These are phyloP conservation scores for Passalora sequoiae DNA, from an alignment of 2,329 filamentous ascomycete species.

Conservation along the genomic window DNA sequence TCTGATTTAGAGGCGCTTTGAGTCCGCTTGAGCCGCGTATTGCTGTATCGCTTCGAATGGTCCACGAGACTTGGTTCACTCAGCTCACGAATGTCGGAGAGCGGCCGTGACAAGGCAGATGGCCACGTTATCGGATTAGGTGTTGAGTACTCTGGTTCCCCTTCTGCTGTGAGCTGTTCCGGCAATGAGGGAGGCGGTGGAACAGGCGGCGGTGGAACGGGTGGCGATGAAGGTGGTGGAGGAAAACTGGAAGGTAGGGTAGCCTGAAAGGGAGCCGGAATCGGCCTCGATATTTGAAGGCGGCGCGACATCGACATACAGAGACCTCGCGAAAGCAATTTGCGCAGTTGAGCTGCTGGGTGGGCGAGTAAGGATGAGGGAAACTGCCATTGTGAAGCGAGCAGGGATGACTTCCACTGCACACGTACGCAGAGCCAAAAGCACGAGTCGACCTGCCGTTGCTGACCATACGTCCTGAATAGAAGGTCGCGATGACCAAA, in stretches of 20 bases:
- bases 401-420: no score
- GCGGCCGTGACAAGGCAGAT: conserved; percentile 37
- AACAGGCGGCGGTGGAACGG: conserved; percentile 2
- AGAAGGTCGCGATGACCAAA: no score
- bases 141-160: conserved; percentile 2
- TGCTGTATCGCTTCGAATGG: conserved; percentile 11
- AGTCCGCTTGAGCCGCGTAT: conserved; percentile 8
- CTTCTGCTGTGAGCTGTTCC: conserved; percentile 2
- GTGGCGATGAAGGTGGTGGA: conserved; percentile 12
- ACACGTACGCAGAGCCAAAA: no score
- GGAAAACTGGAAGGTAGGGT: conserved; percentile 14
- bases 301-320: conserved; percentile 19
- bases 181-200: background rate
- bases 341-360: background rate
- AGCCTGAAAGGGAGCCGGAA: conserved; percentile 5
- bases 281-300: conserved; percentile 21
- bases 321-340: no score
- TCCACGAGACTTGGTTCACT: conserved; percentile 45
- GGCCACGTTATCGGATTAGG: conserved; percentile 18
- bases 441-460: no score
- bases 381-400: no score
- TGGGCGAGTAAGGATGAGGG: no score
- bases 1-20: conserved; percentile 29
- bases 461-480: no score
- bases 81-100: conserved; percentile 48